Evolutionary conservation across 768 basidiomycete species (phyloP), one percentile per base, ranked within the genome.

Genomic region (Pulveroboletus sp.): DNA sequence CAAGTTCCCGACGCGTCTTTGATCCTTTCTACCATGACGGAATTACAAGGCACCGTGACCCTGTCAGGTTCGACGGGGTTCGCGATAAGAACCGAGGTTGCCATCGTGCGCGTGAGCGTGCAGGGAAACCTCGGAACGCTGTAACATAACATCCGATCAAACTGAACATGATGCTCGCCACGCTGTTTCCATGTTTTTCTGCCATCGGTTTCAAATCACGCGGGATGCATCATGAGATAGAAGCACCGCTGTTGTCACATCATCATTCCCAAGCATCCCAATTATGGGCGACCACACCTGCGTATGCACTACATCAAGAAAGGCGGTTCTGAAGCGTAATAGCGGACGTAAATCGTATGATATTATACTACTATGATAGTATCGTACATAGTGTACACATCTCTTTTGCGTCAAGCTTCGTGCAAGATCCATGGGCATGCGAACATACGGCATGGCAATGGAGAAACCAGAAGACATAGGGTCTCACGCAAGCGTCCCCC

Each of bases 351-450:
- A 23, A 45, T 43, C 58, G 53, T 58, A 58, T 40, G 36, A 56
- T 41, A 59, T 63, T 63, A 62, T 62, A 56, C 53, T 50, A 44
- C 48, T 53, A n/a, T n/a, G 23, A 12, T 50, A 53, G 53, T 62
- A 64, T 64, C 60, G 49, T 63, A 63, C 62, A 65, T 48, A 49
- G 42, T 45, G 50, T 65, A 65, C 62, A 63, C 34, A 23, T 51
- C 47, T 56, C 45, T 57, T 49, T 48, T 58, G 34, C 37, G 39
- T 43, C 43, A 47, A 57, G 40, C 54, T 36, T 49, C 30, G 42
- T 47, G 46, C 41, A 45, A 6, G 20, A 50, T 53, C 50, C 55
- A 55, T 48, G 48, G 45, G 49, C 50, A 60, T 61, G 62, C 53
- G 32, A 55, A 29, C 49, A 55, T 43, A 44, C 31, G 39, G 45